A percentile compares a stretch with the other conserved stretches of the same genome.
phyloP scores from a whole-genome alignment of 108 stramenopile genomes.

The Mediolabrus comicus region DNA sequence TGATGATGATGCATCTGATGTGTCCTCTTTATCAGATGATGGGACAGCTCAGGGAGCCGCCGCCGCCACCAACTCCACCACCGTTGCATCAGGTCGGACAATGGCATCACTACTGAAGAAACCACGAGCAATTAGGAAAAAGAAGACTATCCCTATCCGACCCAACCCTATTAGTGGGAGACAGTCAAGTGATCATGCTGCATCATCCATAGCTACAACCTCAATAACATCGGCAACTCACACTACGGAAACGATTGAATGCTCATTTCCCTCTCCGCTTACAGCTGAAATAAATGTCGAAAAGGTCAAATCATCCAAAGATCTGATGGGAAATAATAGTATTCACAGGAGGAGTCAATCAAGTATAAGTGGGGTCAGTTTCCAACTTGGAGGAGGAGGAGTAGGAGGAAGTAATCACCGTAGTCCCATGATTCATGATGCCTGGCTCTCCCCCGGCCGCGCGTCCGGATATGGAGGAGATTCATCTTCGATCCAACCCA shows the following conservation, averaged over 20 bases:
- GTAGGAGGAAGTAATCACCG: no score
- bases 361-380: neutral
- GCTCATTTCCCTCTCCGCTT: conserved; percentile 13
- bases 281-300: conserved; percentile 5
- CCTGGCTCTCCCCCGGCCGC: neutral
- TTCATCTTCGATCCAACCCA: neutral
- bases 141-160: neutral
- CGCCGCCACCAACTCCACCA: no score
- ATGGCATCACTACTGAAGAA: conserved; percentile 8
- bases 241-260: conserved; percentile 21
- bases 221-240: conserved; percentile 17
- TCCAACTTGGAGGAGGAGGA: neutral
- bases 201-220: conserved; percentile 10
- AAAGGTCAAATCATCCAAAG: neutral
- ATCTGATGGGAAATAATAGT: neutral
- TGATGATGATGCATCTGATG: conserved; percentile 10
- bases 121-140: neutral
- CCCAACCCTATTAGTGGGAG: neutral
- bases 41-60: neutral
- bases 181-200: neutral
- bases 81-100: neutral
- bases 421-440: neutral
- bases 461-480: neutral
- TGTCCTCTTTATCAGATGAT: conserved; percentile 17
- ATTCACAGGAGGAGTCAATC: neutral